phyloP scores from a whole-genome alignment of 2,329 filamentous ascomycete genomes.

The Huntiella savannae region DNA sequence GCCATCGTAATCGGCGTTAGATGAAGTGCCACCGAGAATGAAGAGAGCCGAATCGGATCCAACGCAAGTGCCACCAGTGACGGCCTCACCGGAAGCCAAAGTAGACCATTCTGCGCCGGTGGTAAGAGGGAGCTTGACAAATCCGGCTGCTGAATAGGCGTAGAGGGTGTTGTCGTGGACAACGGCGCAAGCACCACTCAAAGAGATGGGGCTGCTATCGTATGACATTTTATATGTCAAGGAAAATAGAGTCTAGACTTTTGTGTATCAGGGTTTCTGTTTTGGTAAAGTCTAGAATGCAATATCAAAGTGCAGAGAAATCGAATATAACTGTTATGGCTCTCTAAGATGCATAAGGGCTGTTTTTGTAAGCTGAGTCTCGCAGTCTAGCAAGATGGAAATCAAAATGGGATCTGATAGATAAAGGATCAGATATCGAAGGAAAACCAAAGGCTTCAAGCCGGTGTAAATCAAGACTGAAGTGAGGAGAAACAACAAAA shows the following conservation, averaged over 20 bases:
- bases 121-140: constrained; percentile 53
- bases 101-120: constrained; percentile 53
- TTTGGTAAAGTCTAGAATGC: not conserved
- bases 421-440: not conserved
- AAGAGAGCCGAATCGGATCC: constrained; percentile 49
- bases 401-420: not conserved
- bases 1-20: constrained; percentile 42
- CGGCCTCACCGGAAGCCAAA: constrained; percentile 45
- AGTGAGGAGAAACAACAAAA: not conserved
- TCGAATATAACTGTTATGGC: constrained; percentile 4
- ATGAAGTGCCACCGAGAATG: constrained; percentile 55
- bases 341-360: constrained; percentile 5
- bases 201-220: constrained; percentile 27
- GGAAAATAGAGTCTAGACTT: not conserved
- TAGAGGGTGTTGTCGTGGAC: constrained; percentile 70
- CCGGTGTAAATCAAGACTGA: not conserved
- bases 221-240: constrained; percentile 7
- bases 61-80: constrained; percentile 62
- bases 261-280: not conserved
- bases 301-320: not conserved
- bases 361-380: not conserved
- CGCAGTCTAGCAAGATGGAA: not conserved
- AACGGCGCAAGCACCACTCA: constrained; percentile 65
- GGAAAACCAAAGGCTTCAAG: not conserved
- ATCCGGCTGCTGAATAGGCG: constrained; percentile 55